These are phyloP conservation scores for Ceratocystis eucalypticola DNA, from an alignment of 2,329 filamentous ascomycete species.

Conservation along the genomic window DNA sequence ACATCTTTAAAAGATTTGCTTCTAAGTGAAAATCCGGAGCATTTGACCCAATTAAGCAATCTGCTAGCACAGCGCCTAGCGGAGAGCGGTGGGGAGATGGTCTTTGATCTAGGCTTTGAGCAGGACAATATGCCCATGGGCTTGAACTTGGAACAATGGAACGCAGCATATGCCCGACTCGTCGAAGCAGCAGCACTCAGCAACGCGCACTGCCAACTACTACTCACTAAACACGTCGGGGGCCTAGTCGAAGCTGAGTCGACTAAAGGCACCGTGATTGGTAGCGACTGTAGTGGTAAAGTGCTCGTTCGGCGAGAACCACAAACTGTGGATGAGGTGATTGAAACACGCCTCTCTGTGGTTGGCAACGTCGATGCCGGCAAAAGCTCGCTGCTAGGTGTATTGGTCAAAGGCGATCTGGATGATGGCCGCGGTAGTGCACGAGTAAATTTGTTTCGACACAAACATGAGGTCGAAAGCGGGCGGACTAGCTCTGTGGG, in stretches of 20 bases:
- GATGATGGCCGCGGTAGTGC: constrained; percentile 91
- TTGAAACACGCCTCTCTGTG: constrained; percentile 91
- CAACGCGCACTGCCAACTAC: constrained; percentile 62
- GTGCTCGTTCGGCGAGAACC: constrained; percentile 67
- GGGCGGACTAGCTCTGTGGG: constrained; percentile 91
- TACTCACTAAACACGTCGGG: constrained; percentile 84
- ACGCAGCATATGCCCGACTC: constrained; percentile 53
- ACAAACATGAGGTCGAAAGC: constrained; percentile 95
- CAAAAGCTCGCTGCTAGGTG: constrained; percentile 90
- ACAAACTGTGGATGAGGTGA: constrained; percentile 66
- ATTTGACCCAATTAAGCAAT: constrained; percentile 48
- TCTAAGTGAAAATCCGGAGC: constrained; percentile 34
- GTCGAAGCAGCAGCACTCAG: constrained; percentile 48
- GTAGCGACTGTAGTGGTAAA: constrained; percentile 66
- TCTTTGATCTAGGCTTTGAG: constrained; percentile 88
- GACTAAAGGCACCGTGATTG: constrained; percentile 38
- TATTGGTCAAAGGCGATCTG: constrained; percentile 86
- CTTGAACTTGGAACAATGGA: constrained; percentile 62
- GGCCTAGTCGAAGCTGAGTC: constrained; percentile 58
- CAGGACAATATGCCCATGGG: constrained; percentile 77
- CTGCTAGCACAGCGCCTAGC: constrained; percentile 55
- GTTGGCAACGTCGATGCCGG: constrained; percentile 96
- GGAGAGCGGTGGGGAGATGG: constrained; percentile 75
- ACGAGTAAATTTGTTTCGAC: constrained; percentile 87
- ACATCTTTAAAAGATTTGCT: constrained; percentile 65